Conservation (phyloP, 768 basidiomycete species). For the Lactarius vividus region DNA sequence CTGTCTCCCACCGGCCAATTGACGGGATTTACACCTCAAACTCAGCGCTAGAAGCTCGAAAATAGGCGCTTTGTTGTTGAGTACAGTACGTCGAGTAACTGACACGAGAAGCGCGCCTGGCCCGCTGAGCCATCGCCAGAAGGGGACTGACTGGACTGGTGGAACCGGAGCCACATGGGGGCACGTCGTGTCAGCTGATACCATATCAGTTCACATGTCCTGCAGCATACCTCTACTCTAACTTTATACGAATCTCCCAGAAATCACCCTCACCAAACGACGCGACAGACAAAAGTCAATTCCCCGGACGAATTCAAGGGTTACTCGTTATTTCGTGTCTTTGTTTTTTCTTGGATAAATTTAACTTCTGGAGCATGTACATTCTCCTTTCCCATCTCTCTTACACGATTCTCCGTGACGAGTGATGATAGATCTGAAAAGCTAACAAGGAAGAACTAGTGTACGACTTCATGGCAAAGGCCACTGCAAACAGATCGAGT, state of each 20-base stretch:
- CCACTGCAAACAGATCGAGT: constrained; percentile 75
- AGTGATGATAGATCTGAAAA: constrained; percentile 35
- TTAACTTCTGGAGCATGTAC: no score
- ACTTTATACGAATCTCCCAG: constrained; percentile 60
- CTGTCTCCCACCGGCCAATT: no score
- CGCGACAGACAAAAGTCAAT: constrained; percentile 69
- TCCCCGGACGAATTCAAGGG: constrained; percentile 73
- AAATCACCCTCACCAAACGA: constrained; percentile 80
- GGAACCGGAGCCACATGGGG: no score
- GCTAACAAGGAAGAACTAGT: constrained; percentile 85
- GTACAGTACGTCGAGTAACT: no score
- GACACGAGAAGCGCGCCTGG: no score
- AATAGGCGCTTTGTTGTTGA: no score
- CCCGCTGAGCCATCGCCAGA: no score
- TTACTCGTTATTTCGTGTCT: constrained; percentile 30
- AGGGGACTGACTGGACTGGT: no score
- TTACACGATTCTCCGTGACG: neutral
- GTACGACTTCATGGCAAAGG: constrained; percentile 76
- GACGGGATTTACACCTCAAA: no score
- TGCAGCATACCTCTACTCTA: constrained; percentile 55
- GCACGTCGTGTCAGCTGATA: no score
- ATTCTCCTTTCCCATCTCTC: no score
- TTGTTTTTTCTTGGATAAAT: neutral
- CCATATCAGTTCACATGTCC: constrained; percentile 49
- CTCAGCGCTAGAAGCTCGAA: no score